Evolutionary conservation across 768 basidiomycete genomes (phyloP).

Genomic region (Naganishia antarctica): DNA sequence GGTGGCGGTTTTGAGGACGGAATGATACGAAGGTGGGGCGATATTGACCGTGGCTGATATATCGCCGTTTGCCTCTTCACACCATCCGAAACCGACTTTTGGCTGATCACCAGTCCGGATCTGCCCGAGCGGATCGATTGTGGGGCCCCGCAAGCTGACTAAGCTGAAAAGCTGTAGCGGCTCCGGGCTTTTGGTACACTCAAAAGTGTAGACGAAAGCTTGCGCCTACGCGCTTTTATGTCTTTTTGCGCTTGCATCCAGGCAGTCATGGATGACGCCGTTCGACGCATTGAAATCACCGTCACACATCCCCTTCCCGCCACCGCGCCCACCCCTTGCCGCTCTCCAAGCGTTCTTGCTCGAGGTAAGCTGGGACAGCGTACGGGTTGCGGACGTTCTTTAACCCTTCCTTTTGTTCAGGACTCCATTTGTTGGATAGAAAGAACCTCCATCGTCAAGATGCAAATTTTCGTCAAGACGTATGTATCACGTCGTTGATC

Average conservation of each 20-base stretch:
- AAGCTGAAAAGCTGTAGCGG: not conserved
- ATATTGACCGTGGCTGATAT: not conserved
- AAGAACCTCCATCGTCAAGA: constrained; percentile 46
- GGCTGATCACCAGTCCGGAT: not conserved
- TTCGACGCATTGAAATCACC: constrained; percentile 1
- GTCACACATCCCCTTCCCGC: not conserved
- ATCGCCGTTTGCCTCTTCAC: not conserved
- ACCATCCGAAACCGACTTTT: not conserved
- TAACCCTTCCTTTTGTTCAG: not conserved
- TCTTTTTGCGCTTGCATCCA: not conserved
- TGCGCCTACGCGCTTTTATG: not conserved
- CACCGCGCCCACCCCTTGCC: not conserved
- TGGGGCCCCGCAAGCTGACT: not conserved
- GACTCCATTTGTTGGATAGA: constrained; percentile 29
- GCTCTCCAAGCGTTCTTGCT: constrained; percentile 20
- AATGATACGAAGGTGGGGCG: not conserved
- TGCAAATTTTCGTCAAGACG: constrained; percentile 99
- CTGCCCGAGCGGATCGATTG: constrained; percentile 1
- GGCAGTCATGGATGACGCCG: too few relatives aligned
- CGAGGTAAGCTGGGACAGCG: not conserved
- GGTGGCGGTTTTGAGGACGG: not conserved
- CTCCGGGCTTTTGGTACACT: too few relatives aligned
- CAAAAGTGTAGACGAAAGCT: too few relatives aligned
- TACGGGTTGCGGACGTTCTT: not conserved
- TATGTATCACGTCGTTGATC: constrained; percentile 54